phyloP scores from a whole-genome alignment of 75 land plant genomes.

The Picea sitchensis region DNA sequence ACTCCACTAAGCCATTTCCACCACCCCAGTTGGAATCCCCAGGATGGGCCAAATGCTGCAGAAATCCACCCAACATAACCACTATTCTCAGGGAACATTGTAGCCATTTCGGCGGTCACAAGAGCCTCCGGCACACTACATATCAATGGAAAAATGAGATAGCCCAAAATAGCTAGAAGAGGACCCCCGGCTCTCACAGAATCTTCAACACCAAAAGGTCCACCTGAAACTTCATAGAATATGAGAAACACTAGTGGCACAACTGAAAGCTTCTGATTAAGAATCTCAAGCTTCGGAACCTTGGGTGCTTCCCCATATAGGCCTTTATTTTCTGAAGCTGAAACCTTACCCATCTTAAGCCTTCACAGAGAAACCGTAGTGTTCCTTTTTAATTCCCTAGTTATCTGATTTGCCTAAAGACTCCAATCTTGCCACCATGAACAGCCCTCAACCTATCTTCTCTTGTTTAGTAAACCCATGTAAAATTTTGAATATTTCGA shows the following conservation, averaged over 20 bases:
- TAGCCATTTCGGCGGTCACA: constrained; percentile 75
- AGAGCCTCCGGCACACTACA: constrained; percentile 86
- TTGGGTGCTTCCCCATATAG: neutral
- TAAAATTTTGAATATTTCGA: no score
- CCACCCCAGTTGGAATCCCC: constrained; percentile 86
- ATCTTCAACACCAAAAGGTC: constrained; percentile 72
- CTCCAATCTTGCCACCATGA: no score
- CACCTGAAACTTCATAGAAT: constrained; percentile 67
- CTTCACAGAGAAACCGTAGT: neutral
- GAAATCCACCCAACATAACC: constrained; percentile 88
- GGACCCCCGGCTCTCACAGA: constrained; percentile 73
- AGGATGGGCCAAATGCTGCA: constrained; percentile 60
- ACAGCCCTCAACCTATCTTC: no score
- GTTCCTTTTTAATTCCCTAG: neutral
- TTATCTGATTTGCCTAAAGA: no score
- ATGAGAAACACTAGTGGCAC: constrained; percentile 57
- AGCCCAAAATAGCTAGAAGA: constrained; percentile 67
- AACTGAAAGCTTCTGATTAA: constrained; percentile 36
- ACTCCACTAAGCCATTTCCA: constrained; percentile 78
- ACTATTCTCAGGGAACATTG: constrained; percentile 77
- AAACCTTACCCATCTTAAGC: neutral
- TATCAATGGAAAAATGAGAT: constrained; percentile 59
- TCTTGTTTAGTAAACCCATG: no score
- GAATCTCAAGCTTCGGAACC: neutral
- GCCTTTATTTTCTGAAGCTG: neutral